These are phyloP conservation scores for Ilyonectria robusta DNA, from an alignment of 2,329 filamentous ascomycete species.

Conservation along the genomic window DNA sequence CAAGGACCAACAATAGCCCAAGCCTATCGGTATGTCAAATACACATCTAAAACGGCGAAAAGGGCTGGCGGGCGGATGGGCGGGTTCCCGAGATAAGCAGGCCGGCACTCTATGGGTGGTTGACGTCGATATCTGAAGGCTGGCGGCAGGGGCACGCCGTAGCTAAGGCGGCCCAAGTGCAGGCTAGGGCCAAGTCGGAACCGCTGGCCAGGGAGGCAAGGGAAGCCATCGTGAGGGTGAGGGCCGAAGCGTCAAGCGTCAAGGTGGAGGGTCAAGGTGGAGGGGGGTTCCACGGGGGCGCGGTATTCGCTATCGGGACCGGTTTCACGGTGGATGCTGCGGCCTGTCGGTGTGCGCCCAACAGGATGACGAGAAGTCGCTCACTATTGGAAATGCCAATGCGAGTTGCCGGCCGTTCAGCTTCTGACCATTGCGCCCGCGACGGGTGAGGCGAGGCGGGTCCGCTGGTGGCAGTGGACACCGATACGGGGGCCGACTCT, in stretches of 20 bases:
- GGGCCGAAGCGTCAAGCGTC: not conserved
- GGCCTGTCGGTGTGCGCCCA: slow-evolving; percentile 34
- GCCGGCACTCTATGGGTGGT: slow-evolving; percentile 7
- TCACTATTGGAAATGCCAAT: slow-evolving; percentile 22
- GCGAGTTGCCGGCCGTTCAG: slow-evolving; percentile 9
- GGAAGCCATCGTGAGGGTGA: slow-evolving; percentile 33
- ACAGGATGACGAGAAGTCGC: slow-evolving; percentile 31
- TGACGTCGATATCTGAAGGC: slow-evolving; percentile 20
- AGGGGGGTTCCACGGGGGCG: not conserved
- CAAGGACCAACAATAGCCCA: slow-evolving; percentile 13
- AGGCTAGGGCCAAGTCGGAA: slow-evolving; percentile 24
- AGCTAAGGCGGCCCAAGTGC: slow-evolving; percentile 11
- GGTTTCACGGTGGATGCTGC: slow-evolving; percentile 19
- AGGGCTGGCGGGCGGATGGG: slow-evolving; percentile 18
- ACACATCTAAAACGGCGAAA: slow-evolving; percentile 19
- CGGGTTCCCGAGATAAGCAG: slow-evolving; percentile 29
- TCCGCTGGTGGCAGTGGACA: slow-evolving; percentile 22
- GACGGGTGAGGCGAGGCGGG: slow-evolving; percentile 5
- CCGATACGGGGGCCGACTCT: slow-evolving; percentile 16
- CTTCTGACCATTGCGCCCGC: slow-evolving; percentile 25
- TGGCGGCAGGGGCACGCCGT: slow-evolving; percentile 24
- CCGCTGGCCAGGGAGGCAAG: slow-evolving; percentile 17
- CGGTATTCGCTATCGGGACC: slow-evolving; percentile 34
- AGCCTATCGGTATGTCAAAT: slow-evolving; percentile 19
- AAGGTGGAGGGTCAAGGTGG: slow-evolving; percentile 2